Percentiles rank a stretch among this genome's conserved stretches.
Evolutionary conservation across 768 basidiomycete species (phyloP).

Genomic region (Termitomyces sp.): DNA sequence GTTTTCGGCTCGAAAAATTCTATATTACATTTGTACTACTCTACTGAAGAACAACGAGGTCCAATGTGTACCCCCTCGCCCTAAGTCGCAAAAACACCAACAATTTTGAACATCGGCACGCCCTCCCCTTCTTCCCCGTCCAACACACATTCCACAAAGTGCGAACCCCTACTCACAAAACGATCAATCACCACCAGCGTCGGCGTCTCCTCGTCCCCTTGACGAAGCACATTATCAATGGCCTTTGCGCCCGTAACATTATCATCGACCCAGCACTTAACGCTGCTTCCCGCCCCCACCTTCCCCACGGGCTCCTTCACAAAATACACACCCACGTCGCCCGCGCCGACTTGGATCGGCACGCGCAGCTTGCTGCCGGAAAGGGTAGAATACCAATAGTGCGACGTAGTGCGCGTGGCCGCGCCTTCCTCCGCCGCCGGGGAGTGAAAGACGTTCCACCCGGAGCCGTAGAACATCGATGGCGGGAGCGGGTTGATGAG

Average conservation of each 20-base stretch:
- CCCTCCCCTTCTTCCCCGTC: constrained; percentile 81
- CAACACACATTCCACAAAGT: constrained; percentile 89
- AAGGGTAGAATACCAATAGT: constrained; percentile 92
- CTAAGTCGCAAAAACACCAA: constrained; percentile 83
- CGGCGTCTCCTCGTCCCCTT: constrained; percentile 53
- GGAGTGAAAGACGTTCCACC: constrained; percentile 83
- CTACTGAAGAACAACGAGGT: too few relatives aligned
- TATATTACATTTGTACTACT: too few relatives aligned
- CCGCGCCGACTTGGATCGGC: constrained; percentile 78
- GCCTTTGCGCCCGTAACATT: constrained; percentile 75
- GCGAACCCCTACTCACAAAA: constrained; percentile 79
- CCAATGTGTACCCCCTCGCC: background rate
- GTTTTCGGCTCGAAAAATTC: too few relatives aligned
- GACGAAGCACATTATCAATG: constrained; percentile 66
- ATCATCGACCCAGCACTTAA: constrained; percentile 98
- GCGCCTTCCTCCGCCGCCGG: constrained; percentile 25
- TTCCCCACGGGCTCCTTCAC: constrained; percentile 60
- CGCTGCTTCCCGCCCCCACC: constrained; percentile 58
- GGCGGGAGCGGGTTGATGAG: constrained; percentile 96
- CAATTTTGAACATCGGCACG: constrained; percentile 82
- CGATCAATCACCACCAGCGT: constrained; percentile 81
- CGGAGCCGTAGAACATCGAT: constrained; percentile 88
- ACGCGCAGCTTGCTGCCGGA: constrained; percentile 81
- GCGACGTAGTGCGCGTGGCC: constrained; percentile 52
- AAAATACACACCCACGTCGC: constrained; percentile 92